Evolutionary conservation across 2,329 filamentous ascomycete genomes (phyloP).

Genomic region (Geosmithia putterillii): DNA sequence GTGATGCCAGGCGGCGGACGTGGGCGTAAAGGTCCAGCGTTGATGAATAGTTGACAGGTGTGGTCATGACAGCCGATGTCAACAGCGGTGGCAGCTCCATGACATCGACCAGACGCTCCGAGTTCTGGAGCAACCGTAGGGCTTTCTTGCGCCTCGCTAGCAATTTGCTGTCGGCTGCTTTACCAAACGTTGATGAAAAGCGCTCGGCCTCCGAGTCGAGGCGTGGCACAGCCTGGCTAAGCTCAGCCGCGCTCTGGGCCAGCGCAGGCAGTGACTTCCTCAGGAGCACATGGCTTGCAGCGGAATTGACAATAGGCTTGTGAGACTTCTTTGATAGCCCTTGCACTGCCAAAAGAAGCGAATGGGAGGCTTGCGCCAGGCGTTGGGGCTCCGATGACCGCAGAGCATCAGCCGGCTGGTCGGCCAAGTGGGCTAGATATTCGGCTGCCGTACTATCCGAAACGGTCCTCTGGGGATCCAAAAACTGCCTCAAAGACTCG

Average conservation of each 20-base stretch:
- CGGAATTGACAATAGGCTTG: conserved; percentile 70
- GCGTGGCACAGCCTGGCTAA: conserved; percentile 62
- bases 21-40: conserved; percentile 90
- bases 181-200: conserved; percentile 77
- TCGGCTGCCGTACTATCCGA: conserved; percentile 42
- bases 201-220: conserved; percentile 67
- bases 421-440: conserved; percentile 69
- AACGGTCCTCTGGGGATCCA: conserved; percentile 14
- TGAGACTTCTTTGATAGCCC: conserved; percentile 82
- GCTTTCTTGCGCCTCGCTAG: conserved; percentile 67
- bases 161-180: conserved; percentile 54
- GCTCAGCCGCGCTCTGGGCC: conserved; percentile 48
- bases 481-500: conserved; percentile 20
- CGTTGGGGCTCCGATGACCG: conserved; percentile 64
- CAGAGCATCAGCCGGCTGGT: conserved; percentile 62
- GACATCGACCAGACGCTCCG: conserved; percentile 80
- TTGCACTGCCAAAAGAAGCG: conserved; percentile 72
- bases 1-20: conserved; percentile 69
- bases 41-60: conserved; percentile 67
- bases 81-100: conserved; percentile 81
- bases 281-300: conserved; percentile 64
- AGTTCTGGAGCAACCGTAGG: conserved; percentile 71
- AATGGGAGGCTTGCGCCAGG: conserved; percentile 71
- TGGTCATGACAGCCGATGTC: conserved; percentile 60
- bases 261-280: conserved; percentile 59